phyloP scores from a whole-genome alignment of 768 basidiomycete genomes.

The Austroboletus eburneus region DNA sequence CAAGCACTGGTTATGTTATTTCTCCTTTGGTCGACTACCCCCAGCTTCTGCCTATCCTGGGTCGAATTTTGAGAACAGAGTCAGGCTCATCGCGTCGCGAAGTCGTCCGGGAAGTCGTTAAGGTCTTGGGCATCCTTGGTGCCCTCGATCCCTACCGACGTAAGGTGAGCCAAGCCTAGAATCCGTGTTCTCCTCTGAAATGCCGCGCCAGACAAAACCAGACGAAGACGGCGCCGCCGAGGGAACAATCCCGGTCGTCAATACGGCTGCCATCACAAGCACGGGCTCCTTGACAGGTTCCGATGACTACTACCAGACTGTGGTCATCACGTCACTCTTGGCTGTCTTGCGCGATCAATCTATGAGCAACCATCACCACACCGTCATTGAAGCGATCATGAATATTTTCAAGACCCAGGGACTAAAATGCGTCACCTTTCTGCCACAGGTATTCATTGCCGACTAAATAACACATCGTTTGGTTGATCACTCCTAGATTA shows the following conservation, averaged over 20 bases:
- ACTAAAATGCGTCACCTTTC: slow-evolving; percentile 90
- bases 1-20: slow-evolving; percentile 94
- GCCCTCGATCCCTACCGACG: slow-evolving; percentile 94
- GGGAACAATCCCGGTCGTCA: slow-evolving; percentile 55
- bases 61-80: slow-evolving; percentile 83
- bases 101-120: slow-evolving; percentile 90
- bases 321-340: slow-evolving; percentile 85
- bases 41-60: slow-evolving; percentile 80
- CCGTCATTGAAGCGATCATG: slow-evolving; percentile 97
- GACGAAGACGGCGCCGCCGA: slow-evolving; percentile 62
- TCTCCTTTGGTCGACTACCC: slow-evolving; percentile 88
- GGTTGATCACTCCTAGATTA: slow-evolving; percentile 52
- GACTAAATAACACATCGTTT: slow-evolving; percentile 2
- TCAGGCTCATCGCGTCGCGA: slow-evolving; percentile 72
- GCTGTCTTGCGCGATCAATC: slow-evolving; percentile 87
- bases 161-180: slow-evolving; percentile 53
- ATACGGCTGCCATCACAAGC: slow-evolving; percentile 65
- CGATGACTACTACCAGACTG: slow-evolving; percentile 97
- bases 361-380: slow-evolving; percentile 81
- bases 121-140: slow-evolving; percentile 93
- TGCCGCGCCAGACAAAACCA: slow-evolving; percentile 43
- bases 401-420: slow-evolving; percentile 98
- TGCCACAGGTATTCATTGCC: slow-evolving; percentile 68
- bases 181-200: slow-evolving; percentile 5
- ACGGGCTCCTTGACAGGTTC: slow-evolving; percentile 59